Evolutionary conservation across 768 basidiomycete genomes (phyloP).

Genomic region (Arthromyces matolae): DNA sequence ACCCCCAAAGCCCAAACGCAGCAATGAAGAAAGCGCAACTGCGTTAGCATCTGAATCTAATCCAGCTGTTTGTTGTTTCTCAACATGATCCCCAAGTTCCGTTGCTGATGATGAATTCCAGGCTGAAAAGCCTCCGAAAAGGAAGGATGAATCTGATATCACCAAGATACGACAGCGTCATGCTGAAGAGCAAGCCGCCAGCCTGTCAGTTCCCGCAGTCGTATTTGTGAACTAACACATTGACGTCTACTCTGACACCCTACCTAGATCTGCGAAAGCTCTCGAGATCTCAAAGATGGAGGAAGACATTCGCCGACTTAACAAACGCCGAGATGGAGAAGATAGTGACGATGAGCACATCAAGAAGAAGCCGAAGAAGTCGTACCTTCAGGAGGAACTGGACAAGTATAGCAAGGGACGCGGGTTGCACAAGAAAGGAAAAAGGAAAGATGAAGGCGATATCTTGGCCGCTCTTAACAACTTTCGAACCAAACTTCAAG

Average conservation of each 20-base stretch:
- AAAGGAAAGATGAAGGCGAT: slow-evolving; percentile 65
- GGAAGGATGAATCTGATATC: slow-evolving; percentile 50
- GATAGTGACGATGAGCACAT: slow-evolving; percentile 64
- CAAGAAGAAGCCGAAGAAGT: slow-evolving; percentile 57
- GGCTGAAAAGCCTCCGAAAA: slow-evolving; percentile 25
- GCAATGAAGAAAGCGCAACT: background rate
- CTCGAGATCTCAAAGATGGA: slow-evolving; percentile 87
- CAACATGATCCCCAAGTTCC: background rate
- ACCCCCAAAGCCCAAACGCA: slow-evolving; percentile 11
- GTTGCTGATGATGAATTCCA: background rate
- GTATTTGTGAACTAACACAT: background rate
- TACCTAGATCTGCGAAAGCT: slow-evolving; percentile 55
- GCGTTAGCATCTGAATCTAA: background rate
- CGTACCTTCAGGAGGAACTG: slow-evolving; percentile 76
- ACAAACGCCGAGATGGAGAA: slow-evolving; percentile 52
- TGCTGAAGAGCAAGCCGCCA: slow-evolving; percentile 62
- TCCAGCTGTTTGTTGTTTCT: slow-evolving; percentile 1
- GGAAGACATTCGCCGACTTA: slow-evolving; percentile 76
- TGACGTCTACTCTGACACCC: background rate
- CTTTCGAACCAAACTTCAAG: slow-evolving; percentile 70
- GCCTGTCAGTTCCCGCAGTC: slow-evolving; percentile 41
- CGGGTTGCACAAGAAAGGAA: slow-evolving; percentile 52
- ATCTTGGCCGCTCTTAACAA: slow-evolving; percentile 64
- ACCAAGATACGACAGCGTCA: slow-evolving; percentile 74
- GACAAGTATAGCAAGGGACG: slow-evolving; percentile 72